Base-by-base conservation (phyloP, 371 early-diverging fungal genomes). In the Cokeromyces recurvatus region DNA sequence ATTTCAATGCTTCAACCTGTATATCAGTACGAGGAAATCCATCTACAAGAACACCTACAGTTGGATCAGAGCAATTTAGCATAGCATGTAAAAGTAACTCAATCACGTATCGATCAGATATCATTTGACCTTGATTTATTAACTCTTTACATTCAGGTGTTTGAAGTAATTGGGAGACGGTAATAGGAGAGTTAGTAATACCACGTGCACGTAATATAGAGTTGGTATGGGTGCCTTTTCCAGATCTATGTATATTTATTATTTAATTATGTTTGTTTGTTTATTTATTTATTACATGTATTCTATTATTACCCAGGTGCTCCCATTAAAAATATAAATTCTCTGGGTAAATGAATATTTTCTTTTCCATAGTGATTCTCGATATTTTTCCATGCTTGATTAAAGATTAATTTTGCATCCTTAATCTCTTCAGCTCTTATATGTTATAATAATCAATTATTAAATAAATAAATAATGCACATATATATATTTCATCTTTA, bases 291-390 rank as follows among this genome's bases (percentile, higher is more conserved):
- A n/a, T n/a, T n/a, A n/a, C n/a, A 23, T 3, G 23, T 23, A 32
- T 42, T n/a, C 23, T 11, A 2, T 22, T 20, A 35, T 53, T 68
- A 70, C 55, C 79, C 84, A 20, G 84, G 84, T 12, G 83, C 81
- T n/a, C 84, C 84, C 84, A 84, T 84, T 29, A 84, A 57, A 59
- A 80, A 84, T 22, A 82, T 81, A 46, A 84, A 79, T 44, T 84
- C 84, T 23, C 78, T 69, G 25, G 84, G 84, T 19, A 84, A 61
- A 38, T 71, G 72, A 51, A 84, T 73, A 41, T 82, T 78, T 21
- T 76, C 78, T 20, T 72, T 53, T 14, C 84, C 84, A 57, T 75
- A 69, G 23, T 66, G 64, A 31, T 83, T 80, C 38, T 82, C 81
- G 38, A 84, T 74, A 44, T 81, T 78, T 43, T 78, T 79, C 81